These are phyloP conservation scores for Neofusicoccum umdonicola DNA, from an alignment of 2,329 filamentous ascomycete genomes.

Conservation along the genomic window DNA sequence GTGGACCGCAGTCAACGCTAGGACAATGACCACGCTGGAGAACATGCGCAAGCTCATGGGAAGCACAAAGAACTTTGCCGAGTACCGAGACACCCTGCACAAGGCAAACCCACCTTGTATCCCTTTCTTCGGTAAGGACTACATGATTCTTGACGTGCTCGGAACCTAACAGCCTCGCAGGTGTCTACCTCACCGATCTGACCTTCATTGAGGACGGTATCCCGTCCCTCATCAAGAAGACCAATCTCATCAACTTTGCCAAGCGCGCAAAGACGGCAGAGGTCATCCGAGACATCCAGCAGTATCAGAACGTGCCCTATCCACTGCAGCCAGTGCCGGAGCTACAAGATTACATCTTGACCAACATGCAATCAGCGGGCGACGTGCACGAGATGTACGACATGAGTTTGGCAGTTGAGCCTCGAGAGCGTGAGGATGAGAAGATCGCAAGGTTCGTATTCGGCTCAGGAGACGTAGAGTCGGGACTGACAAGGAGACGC, in stretches of 20 bases:
- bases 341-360: conserved; percentile 93
- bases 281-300: conserved; percentile 96
- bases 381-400: conserved; percentile 99
- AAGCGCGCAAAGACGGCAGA: conserved; percentile 98
- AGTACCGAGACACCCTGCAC: conserved; percentile 91
- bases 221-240: conserved; percentile 92
- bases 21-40: conserved; percentile 77
- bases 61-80: conserved; percentile 96
- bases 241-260: conserved; percentile 95
- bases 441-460: conserved; percentile 85
- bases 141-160: not conserved
- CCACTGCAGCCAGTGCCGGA: conserved; percentile 84
- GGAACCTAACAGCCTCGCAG: conserved; percentile 45
- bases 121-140: conserved; percentile 80
- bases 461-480: not conserved
- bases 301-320: conserved; percentile 98
- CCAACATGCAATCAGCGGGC: conserved; percentile 90
- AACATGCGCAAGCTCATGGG: conserved; percentile 93
- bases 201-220: conserved; percentile 99
- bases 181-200: conserved; percentile 93
- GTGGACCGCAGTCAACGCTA: conserved; percentile 88
- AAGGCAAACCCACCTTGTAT: conserved; percentile 94
- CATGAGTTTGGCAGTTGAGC: conserved; percentile 89
- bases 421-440: conserved; percentile 94
- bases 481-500: conserved; percentile 24